Evolutionary conservation across 2,329 filamentous ascomycete species (phyloP), one percentile per base, ranked within the genome.

Genomic region (Cladosporium sp.): DNA sequence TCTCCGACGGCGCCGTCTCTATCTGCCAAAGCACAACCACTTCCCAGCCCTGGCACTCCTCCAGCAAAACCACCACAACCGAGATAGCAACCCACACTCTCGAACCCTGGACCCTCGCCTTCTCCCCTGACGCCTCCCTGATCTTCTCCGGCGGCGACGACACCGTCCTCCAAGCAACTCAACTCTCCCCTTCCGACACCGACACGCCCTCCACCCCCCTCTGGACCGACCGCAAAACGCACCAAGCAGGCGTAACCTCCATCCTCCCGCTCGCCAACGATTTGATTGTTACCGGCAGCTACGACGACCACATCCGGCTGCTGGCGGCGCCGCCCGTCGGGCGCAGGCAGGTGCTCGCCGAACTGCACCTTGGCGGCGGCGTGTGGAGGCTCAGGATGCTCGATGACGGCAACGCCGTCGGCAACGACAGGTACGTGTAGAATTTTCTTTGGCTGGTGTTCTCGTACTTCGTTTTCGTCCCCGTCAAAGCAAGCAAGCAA

Each of bases 321-420:
- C 78, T 87, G 45, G 68, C 77, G 1, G 71, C 58, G 66, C 63
- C 68, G 3, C 28, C 53, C 2, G 43, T 62, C 9, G 68, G 72
- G 13, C 70, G 74, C 4, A 73, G 71, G 43, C 74, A 74, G 32
- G 70, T 85, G 2, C 76, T 90, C 4, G 77, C 81, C 0, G 83
- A 89, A 55, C 61, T 77, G 48, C 77, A 86, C 48, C 77, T 97
- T 0, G 81, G 76, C 2, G 90, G 87, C 19, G 91, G 91, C 1
- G 92, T 97, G 2, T 98, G 93, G 90, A 78, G 92, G 53, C 67
- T 97, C 51, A 87, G 87, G 64, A 61, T 86, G 37, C 70, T 89
- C 11, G 38, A 46, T 43, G 38, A 34, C 18, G 41, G 8, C 16
- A 46, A 10, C 31, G 48, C 40, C n/a, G 40, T 18, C 16, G 16